A percentile compares a stretch with the other conserved stretches of the same genome.
phyloP scores from a whole-genome alignment of 23 red algal species.

The Pyropia yezoensis region DNA sequence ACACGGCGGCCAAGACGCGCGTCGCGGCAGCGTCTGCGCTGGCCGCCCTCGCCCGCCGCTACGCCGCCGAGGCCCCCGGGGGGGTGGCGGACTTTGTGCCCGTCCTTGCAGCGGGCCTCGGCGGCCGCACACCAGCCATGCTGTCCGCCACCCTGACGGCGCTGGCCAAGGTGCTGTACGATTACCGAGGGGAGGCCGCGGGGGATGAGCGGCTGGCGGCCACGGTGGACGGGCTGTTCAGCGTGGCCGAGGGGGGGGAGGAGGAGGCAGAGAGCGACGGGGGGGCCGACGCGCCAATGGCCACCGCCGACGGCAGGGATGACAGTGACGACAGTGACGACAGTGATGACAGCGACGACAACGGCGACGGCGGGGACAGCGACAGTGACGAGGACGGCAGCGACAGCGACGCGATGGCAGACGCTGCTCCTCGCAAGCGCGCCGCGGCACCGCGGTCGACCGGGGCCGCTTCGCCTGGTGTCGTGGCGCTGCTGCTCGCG shows the following conservation, averaged over 20 bases:
- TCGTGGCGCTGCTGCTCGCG: slow-evolving; percentile 57
- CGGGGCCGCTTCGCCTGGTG: slow-evolving; percentile 20
- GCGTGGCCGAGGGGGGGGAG: background rate
- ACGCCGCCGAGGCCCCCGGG: slow-evolving; percentile 12
- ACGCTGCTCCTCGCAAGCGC: background rate
- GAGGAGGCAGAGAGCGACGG: no score
- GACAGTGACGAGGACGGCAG: background rate
- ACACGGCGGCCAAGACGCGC: slow-evolving; percentile 63
- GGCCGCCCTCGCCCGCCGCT: slow-evolving; percentile 25
- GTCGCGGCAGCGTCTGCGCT: slow-evolving; percentile 44
- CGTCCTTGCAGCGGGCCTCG: slow-evolving; percentile 45
- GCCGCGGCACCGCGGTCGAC: background rate
- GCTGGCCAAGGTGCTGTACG: slow-evolving; percentile 45
- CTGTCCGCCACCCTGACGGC: slow-evolving; percentile 48
- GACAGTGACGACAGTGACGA: no score
- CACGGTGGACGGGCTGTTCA: slow-evolving; percentile 44
- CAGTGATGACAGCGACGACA: no score
- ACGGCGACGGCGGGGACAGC: background rate
- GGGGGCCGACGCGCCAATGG: no score
- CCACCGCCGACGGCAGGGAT: no score
- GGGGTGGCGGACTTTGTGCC: slow-evolving; percentile 48
- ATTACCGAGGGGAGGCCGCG: slow-evolving; percentile 40
- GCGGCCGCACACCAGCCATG: slow-evolving; percentile 44
- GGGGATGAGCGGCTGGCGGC: slow-evolving; percentile 7
- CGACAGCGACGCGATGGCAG: background rate